These are phyloP conservation scores for Pythium catenulatum DNA, from an alignment of 352 stramenopile genomes.

Conservation along the genomic window DNA sequence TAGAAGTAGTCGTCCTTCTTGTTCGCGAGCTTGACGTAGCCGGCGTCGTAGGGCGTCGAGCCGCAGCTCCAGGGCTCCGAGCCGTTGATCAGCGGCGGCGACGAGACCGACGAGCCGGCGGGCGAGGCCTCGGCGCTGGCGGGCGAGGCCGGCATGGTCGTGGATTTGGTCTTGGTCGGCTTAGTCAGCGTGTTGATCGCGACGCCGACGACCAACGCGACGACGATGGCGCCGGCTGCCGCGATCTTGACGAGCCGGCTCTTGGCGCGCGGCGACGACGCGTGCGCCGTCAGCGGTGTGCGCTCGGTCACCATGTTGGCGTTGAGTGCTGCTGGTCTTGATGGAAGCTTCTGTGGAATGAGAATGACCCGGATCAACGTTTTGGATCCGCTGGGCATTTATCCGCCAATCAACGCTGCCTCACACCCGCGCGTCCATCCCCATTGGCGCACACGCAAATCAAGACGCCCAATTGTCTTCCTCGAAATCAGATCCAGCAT, in stretches of 20 bases:
- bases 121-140: neutral
- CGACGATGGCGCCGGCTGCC: neutral
- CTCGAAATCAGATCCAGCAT: too few relatives aligned
- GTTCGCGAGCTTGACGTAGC: conserved; percentile 75
- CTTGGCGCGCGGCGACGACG: conserved; percentile 12
- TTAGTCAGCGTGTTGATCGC: conserved; percentile 20
- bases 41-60: conserved; percentile 65
- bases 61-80: conserved; percentile 62
- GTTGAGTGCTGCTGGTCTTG: neutral
- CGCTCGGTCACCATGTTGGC: conserved; percentile 3
- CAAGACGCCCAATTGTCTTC: too few relatives aligned
- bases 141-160: neutral
- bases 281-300: conserved; percentile 24
- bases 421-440: too few relatives aligned
- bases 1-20: conserved; percentile 81
- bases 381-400: too few relatives aligned
- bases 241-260: conserved; percentile 15
- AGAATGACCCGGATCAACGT: too few relatives aligned
- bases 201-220: conserved; percentile 9
- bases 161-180: conserved; percentile 13
- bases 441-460: too few relatives aligned
- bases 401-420: too few relatives aligned
- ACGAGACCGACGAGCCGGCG: too few relatives aligned
- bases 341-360: neutral
- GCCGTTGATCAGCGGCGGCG: conserved; percentile 68